phyloP scores from a whole-genome alignment of 2,329 filamentous ascomycete species.

The Ophiobolus disseminans region DNA sequence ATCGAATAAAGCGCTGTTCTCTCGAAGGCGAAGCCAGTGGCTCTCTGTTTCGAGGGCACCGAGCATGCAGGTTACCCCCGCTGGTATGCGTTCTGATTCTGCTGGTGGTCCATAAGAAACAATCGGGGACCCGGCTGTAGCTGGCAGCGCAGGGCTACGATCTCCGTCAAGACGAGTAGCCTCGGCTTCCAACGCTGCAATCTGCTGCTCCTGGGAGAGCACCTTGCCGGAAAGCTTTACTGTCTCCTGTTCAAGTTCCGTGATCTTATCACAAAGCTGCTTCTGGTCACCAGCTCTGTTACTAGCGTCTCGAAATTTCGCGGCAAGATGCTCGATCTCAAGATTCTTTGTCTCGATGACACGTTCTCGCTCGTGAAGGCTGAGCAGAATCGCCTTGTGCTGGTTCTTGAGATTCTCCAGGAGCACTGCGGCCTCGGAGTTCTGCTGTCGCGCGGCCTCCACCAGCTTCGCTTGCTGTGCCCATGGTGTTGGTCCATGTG shows the following conservation, averaged over 20 bases:
- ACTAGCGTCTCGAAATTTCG: conserved; percentile 49
- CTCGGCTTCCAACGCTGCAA: conserved; percentile 24
- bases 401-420: conserved; percentile 81
- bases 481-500: conserved; percentile 80
- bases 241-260: conserved; percentile 5
- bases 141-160: conserved; percentile 7
- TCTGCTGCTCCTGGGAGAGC: conserved; percentile 24
- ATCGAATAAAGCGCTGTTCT: conserved; percentile 25
- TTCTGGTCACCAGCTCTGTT: conserved; percentile 33
- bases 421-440: conserved; percentile 84
- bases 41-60: conserved; percentile 38
- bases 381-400: conserved; percentile 73
- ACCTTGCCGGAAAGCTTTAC: conserved; percentile 22
- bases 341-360: conserved; percentile 66
- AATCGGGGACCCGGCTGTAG: too few relatives aligned
- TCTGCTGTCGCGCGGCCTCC: conserved; percentile 79
- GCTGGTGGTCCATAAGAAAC: conserved; percentile 21
- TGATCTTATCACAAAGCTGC: conserved; percentile 28
- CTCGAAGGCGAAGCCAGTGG: conserved; percentile 37
- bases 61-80: conserved; percentile 24
- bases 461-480: conserved; percentile 80
- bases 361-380: conserved; percentile 78
- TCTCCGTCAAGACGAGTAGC: conserved; percentile 13
- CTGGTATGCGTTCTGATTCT: conserved; percentile 15
- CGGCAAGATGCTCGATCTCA: conserved; percentile 91